Percentiles rank a stretch among this genome's conserved stretches.
These are phyloP conservation scores for Terfezia boudieri DNA, from an alignment of 495 filamentous ascomycete genomes.

Conservation along the genomic window DNA sequence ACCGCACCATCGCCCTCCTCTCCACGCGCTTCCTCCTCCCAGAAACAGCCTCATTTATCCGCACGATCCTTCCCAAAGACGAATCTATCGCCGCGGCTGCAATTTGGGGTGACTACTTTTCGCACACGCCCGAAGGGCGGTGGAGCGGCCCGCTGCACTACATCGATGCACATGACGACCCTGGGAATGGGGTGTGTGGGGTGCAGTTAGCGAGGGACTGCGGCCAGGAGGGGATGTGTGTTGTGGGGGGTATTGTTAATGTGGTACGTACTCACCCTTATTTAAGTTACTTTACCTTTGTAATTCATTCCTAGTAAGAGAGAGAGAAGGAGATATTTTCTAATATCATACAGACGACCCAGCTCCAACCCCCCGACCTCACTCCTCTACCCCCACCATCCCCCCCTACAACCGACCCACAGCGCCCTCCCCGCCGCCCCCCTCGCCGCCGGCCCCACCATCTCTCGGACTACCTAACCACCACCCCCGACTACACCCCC, in stretches of 20 bases:
- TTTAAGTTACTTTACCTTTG: background rate
- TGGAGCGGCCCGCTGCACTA: conserved; percentile 42
- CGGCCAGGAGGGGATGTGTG: conserved; percentile 31
- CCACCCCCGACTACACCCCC: background rate
- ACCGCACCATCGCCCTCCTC: conserved; percentile 18
- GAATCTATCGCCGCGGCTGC: conserved; percentile 32
- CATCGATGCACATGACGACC: conserved; percentile 47
- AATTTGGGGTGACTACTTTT: conserved; percentile 41
- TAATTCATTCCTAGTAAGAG: no score
- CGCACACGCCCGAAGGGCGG: conserved; percentile 33
- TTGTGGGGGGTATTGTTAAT: conserved; percentile 31
- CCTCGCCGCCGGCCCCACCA: background rate
- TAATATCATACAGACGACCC: no score
- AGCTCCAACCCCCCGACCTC: no score
- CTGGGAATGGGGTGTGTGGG: conserved; percentile 31
- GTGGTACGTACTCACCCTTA: conserved; percentile 2
- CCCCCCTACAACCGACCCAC: background rate
- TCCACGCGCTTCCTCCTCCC: conserved; percentile 15
- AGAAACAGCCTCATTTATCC: conserved; percentile 8
- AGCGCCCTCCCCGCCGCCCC: background rate
- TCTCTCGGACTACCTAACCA: no score
- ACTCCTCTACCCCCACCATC: no score
- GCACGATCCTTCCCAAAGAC: conserved; percentile 10
- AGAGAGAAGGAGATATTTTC: no score
- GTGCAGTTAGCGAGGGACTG: conserved; percentile 42